Base-by-base conservation (phyloP, 176 grass and related monocot species). In the Carex littledalei region DNA sequence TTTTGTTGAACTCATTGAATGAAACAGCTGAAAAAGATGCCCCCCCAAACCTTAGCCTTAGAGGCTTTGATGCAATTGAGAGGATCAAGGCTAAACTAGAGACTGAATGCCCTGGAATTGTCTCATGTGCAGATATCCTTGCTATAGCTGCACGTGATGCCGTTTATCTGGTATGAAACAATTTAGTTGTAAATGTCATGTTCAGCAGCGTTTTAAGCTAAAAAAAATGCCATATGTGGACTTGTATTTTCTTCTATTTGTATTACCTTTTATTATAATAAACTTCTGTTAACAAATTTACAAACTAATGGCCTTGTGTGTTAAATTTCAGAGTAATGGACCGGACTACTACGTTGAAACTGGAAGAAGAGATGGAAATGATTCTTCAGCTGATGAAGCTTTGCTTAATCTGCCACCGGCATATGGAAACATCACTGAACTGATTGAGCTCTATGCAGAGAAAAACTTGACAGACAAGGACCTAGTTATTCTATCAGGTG, bases 61-160 rank as follows among this genome's bases (percentile, higher is more conserved):
- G 93, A 29, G 90, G 93, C 2, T 92, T 92, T 80, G 90, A 43
- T 79, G 82, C 85, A 52, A 90, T 94, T 68, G 93, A 94, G 50
- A 85, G 20, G 53, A 43, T 92, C 64, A 94, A 94, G 86, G 86
- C 52, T 16, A 73, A n/a, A 70, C 58, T 92, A 37, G 90, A 95
- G 90, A 75, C n/a, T 6, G 17, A 37, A 2, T 94, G 93, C 72
- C 86, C 84, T 1, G 84, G 91, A 43, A 17, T 72, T 17, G 93
- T 94, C 37, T 92, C 93, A 54, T 95, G 90, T 87, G 85, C 90
- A 32, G 90, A 95, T 87, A 92, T 92, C 85, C 71, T 95, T 17
- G 90, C 93, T 26, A 90, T 95, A 77, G 93, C 93, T 0, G 90
- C 93, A 2, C 70, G 90, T 1, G 93, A 95, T 62, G 86, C 93